Conservation (phyloP, 2,329 filamentous ascomycete genomes). For the Bipolaris bicolor region DNA sequence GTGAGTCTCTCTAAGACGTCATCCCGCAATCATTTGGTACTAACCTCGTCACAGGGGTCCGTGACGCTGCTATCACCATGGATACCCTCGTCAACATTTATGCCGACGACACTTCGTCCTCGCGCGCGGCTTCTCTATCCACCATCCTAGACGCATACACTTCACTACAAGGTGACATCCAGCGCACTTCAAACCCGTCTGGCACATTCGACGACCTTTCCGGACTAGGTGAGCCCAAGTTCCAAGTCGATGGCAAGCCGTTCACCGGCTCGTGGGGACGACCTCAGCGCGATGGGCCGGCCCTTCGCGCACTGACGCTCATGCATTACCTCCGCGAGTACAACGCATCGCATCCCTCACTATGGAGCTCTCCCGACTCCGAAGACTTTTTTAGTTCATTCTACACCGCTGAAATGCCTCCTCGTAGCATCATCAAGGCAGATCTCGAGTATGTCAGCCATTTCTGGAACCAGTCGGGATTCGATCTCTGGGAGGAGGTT, state of each 20-base stretch:
- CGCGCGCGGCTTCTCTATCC: constrained; percentile 35
- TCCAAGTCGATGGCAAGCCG: constrained; percentile 48
- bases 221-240: constrained; percentile 54
- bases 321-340: constrained; percentile 51
- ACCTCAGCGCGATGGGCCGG: constrained; percentile 54
- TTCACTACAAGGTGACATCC: constrained; percentile 44
- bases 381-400: constrained; percentile 43
- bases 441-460: constrained; percentile 54
- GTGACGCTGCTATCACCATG: constrained; percentile 54
- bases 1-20: constrained; percentile 25
- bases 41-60: constrained; percentile 39
- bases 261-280: constrained; percentile 51
- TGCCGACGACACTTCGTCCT: constrained; percentile 38
- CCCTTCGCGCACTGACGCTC: constrained; percentile 51
- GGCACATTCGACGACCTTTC: constrained; percentile 45
- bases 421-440: constrained; percentile 52
- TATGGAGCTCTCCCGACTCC: constrained; percentile 38
- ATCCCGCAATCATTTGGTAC: background rate
- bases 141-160: constrained; percentile 44
- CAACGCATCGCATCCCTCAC: constrained; percentile 48
- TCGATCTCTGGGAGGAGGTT: constrained; percentile 57
- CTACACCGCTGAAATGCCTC: constrained; percentile 47
- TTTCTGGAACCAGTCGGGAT: constrained; percentile 51
- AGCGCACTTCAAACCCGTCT: constrained; percentile 50
- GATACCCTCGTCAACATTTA: constrained; percentile 51